Base-by-base conservation (phyloP, 2,329 filamentous ascomycete species). In the Penicillium palitans region DNA sequence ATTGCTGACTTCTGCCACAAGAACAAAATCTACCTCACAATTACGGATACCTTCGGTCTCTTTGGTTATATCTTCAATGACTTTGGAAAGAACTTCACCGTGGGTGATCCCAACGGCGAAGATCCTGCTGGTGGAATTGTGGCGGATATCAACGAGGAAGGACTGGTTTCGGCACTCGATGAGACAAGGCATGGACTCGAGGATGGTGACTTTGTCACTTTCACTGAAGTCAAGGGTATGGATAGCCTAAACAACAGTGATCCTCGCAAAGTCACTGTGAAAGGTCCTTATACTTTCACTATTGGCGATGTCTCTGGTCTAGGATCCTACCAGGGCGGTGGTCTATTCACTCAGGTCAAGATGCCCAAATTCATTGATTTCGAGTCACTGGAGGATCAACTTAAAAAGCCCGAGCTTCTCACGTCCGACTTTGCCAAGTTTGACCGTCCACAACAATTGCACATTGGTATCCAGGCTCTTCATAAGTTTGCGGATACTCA, bases 351-450 rank as follows among this genome's bases (percentile, higher is more conserved):
- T 40, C 95, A 99, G 76, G 95, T 98, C 76, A 99, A 98, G 84
- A 97, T 97, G 93, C 95, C 95, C 51, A 96, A 95, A 79, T 85
- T 91, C 55, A 78, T 98, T 69, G 85, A 95, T 73, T 99, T 98
- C 78, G 90, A 96, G 79, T 82, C 87, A 41, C 85, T 97, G 57
- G 87, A 87, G 42, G 80, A 85, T 52, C 86, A 96, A 60, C 77
- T 97, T 57, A 91, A 91, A 76, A 90, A 91, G 58, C 95, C 95
- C 2, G 93, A 97, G 69, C 87, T 96, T 63, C 79, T 98, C 70
- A 86, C 96, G 60, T 96, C 95, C 24, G 95, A 99, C 74, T 99
- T 93, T 72, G 95, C 95, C 77, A 99, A 99, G 77, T 98, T 97
- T 66, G 95, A 98, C 75, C 89, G 95, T 46, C 95, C 95, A 1